phyloP scores from a whole-genome alignment of 495 filamentous ascomycete species.

The Neurospora africana region DNA sequence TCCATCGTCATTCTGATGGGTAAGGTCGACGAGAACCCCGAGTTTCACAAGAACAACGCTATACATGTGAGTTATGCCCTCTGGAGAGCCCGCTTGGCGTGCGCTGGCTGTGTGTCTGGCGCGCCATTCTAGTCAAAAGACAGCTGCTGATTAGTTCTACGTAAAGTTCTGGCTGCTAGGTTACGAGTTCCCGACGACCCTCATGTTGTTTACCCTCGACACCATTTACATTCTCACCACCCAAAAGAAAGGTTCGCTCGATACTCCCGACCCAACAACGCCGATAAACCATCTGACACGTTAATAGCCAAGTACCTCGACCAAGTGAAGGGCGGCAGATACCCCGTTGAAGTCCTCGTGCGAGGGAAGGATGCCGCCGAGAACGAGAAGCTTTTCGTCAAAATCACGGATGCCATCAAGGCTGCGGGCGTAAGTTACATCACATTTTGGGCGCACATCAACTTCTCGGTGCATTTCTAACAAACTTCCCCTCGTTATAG shows the following conservation, averaged over 20 bases:
- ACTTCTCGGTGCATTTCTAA: constrained; percentile 1
- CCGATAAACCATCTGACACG: constrained; percentile 12
- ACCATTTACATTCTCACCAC: constrained; percentile 85
- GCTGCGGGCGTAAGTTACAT: constrained; percentile 61
- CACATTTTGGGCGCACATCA: not conserved
- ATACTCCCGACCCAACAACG: not conserved
- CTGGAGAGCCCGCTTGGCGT: not conserved
- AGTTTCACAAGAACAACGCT: constrained; percentile 88
- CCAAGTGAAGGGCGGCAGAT: constrained; percentile 80
- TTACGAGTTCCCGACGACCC: constrained; percentile 94
- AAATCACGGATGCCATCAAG: constrained; percentile 77
- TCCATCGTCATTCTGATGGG: constrained; percentile 87
- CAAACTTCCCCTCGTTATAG: constrained; percentile 28
- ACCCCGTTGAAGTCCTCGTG: constrained; percentile 79
- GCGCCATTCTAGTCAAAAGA: not conserved
- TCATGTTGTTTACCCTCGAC: constrained; percentile 84
- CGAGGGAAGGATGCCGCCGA: constrained; percentile 80
- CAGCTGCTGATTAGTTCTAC: constrained; percentile 12
- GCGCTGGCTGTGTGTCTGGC: not conserved
- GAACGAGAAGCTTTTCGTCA: constrained; percentile 77
- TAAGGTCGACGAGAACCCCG: constrained; percentile 76
- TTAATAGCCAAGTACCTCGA: constrained; percentile 80
- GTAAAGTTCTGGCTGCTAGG: constrained; percentile 92
- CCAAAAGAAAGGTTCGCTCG: constrained; percentile 75
- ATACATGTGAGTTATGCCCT: constrained; percentile 61